Percentiles rank a stretch among this genome's conserved stretches.
Conservation (phyloP, 345 rosid species). For the Ailanthus altissimus region DNA sequence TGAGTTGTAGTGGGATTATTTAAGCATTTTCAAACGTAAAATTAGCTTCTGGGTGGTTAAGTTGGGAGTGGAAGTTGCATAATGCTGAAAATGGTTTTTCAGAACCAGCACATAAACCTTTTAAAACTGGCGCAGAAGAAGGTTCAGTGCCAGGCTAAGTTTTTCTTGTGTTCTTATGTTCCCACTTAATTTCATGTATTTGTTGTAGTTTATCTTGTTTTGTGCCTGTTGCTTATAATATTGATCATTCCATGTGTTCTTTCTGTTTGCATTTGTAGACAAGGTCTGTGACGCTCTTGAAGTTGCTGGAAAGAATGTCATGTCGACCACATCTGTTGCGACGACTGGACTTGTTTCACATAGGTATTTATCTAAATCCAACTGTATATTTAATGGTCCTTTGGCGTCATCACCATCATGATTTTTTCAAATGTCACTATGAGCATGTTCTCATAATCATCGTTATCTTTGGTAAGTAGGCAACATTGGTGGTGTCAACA, state of each 20-base stretch:
- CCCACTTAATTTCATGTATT: not conserved
- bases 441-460: not conserved
- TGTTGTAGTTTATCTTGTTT: not conserved
- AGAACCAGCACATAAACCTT: too few species aligned
- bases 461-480: conserved; percentile 15
- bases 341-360: conserved; percentile 84
- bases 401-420: not conserved
- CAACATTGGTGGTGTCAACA: conserved; percentile 1
- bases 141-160: too few species aligned
- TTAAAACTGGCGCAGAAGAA: too few species aligned
- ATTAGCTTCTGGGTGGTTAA: too few species aligned
- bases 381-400: not conserved
- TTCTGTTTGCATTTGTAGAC: conserved; percentile 36
- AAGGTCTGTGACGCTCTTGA: conserved; percentile 91
- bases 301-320: conserved; percentile 86
- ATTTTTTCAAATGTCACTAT: not conserved
- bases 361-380: conserved; percentile 40
- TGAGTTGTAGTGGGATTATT: not conserved
- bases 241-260: not conserved
- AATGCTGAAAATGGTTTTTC: too few species aligned
- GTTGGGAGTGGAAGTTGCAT: too few species aligned
- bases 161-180: not conserved
- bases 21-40: not conserved
- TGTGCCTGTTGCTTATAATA: not conserved
- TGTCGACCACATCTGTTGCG: conserved; percentile 83